These are phyloP conservation scores for Aspergillaceae sp. DNA, from an alignment of 2,329 filamentous ascomycete species.

Conservation along the genomic window DNA sequence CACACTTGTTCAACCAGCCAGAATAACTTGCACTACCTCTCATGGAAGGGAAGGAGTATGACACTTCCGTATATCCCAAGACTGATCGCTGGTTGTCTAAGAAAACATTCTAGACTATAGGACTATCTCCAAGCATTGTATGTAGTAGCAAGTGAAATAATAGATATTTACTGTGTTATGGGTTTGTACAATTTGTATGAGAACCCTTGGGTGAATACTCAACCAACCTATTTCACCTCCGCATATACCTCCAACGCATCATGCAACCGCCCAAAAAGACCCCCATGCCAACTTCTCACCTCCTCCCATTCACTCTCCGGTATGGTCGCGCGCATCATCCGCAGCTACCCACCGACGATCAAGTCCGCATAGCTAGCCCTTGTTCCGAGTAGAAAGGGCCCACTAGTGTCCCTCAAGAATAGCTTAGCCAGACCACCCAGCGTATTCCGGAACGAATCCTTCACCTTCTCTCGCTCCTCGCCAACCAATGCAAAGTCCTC, in stretches of 20 bases:
- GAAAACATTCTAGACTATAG: too few species aligned
- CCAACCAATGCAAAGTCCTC: constrained; percentile 27
- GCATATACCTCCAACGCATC: constrained; percentile 38
- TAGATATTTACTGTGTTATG: too few species aligned
- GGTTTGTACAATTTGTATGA: too few species aligned
- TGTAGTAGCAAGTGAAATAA: too few species aligned
- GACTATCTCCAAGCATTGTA: too few species aligned
- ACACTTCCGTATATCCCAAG: too few species aligned
- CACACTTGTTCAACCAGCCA: too few species aligned
- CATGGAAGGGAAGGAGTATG: too few species aligned
- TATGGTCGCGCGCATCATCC: constrained; percentile 37
- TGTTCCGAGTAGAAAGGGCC: constrained; percentile 44
- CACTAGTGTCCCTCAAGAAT: constrained; percentile 32
- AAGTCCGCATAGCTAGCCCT: constrained; percentile 47
- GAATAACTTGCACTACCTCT: too few species aligned
- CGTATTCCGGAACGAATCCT: constrained; percentile 33
- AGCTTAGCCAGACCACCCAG: constrained; percentile 38
- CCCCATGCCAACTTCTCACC: constrained; percentile 44
- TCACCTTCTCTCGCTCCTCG: constrained; percentile 34
- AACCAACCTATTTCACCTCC: constrained; percentile 4
- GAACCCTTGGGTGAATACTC: too few species aligned
- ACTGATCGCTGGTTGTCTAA: too few species aligned
- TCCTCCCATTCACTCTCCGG: constrained; percentile 42
- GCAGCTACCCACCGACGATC: constrained; percentile 51
- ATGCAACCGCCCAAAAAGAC: constrained; percentile 42